A percentile compares a stretch with the other conserved stretches of the same genome.
phyloP scores from a whole-genome alignment of 768 basidiomycete species.

The Leccinum imitatum region DNA sequence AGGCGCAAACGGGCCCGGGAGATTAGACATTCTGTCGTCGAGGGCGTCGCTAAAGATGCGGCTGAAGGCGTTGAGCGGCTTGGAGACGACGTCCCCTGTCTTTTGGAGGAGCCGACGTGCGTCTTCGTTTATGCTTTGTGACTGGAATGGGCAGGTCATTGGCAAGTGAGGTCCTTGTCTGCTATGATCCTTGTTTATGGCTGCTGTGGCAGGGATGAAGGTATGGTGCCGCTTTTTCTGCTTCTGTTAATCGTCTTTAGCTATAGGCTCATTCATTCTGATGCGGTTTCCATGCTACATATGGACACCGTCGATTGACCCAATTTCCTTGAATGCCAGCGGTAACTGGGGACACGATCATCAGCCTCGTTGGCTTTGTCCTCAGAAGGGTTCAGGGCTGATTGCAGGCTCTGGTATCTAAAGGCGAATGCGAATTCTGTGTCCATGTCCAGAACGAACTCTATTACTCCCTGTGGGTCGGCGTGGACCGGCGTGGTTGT shows the following conservation, averaged over 20 bases:
- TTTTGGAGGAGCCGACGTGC: constrained; percentile 83
- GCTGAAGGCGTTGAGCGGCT: constrained; percentile 86
- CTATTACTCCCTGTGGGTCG: background rate
- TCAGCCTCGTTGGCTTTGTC: background rate
- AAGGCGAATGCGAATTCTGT: background rate
- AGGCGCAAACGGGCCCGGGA: constrained; percentile 70
- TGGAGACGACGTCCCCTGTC: constrained; percentile 88
- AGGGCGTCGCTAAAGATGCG: constrained; percentile 85
- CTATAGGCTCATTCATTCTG: no score
- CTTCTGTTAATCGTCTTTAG: no score
- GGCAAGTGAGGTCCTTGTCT: no score
- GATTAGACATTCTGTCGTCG: constrained; percentile 63
- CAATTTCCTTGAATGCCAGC: background rate
- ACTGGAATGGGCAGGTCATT: background rate
- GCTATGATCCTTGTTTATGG: no score
- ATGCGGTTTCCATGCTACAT: no score
- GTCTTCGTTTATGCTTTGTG: constrained; percentile 51
- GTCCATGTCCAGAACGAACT: background rate
- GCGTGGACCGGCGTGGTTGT: constrained; percentile 15
- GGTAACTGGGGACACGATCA: background rate
- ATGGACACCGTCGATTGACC: no score
- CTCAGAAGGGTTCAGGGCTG: background rate
- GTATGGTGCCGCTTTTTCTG: no score
- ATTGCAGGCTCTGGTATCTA: no score
- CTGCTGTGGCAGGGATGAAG: no score